A percentile compares a stretch with the other conserved stretches of the same genome.
Evolutionary conservation across 345 rosid species (phyloP).

Genomic region (Linum usitatissimum): DNA sequence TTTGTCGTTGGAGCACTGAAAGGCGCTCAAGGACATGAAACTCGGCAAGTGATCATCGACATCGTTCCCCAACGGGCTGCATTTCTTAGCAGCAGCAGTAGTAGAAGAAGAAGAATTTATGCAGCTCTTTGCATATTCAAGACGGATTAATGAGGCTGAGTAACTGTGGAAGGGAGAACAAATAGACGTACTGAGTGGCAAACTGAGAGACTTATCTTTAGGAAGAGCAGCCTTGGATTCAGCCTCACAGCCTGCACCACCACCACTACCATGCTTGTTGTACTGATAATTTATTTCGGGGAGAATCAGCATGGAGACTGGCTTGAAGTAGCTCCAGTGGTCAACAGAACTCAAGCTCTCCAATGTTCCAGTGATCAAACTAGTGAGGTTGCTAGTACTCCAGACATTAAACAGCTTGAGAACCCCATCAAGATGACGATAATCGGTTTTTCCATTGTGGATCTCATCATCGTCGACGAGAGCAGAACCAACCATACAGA

Average conservation of each 20-base stretch:
- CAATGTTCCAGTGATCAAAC: slow-evolving; percentile 19
- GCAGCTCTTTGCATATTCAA: slow-evolving; percentile 18
- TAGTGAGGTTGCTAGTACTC: slow-evolving; percentile 11
- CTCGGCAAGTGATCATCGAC: slow-evolving; percentile 15
- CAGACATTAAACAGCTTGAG: slow-evolving; percentile 17
- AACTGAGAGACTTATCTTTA: background rate
- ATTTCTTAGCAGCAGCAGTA: slow-evolving; percentile 7
- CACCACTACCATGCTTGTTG: slow-evolving; percentile 4
- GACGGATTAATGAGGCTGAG: background rate
- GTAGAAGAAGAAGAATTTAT: background rate
- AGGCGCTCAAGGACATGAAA: slow-evolving; percentile 12
- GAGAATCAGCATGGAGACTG: slow-evolving; percentile 21
- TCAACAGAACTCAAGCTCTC: slow-evolving; percentile 15
- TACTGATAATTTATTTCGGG: slow-evolving; percentile 17
- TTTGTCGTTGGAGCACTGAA: slow-evolving; percentile 20
- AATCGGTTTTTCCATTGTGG: too few relatives aligned
- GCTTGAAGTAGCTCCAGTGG: slow-evolving; percentile 11
- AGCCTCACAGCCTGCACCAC: slow-evolving; percentile 2
- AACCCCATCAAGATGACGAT: slow-evolving; percentile 13
- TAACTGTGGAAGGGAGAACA: slow-evolving; percentile 10
- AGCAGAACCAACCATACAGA: slow-evolving; percentile 31
- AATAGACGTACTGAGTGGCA: slow-evolving; percentile 10
- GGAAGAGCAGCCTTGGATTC: background rate
- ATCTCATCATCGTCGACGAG: slow-evolving; percentile 10
- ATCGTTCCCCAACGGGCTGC: slow-evolving; percentile 16